These are phyloP conservation scores for Annulohypoxylon moriforme DNA, from an alignment of 495 filamentous ascomycete species.

Conservation along the genomic window DNA sequence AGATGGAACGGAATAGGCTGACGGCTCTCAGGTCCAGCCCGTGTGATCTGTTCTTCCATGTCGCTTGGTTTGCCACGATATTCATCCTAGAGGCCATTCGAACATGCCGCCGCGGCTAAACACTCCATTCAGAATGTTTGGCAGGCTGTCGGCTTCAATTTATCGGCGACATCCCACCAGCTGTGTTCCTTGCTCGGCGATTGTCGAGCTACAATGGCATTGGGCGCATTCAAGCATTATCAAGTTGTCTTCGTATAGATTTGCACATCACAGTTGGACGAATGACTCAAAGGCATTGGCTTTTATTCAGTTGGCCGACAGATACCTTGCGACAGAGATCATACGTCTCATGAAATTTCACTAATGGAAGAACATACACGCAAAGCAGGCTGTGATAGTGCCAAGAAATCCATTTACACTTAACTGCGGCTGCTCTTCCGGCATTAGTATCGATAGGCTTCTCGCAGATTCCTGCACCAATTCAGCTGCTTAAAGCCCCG, in stretches of 20 bases:
- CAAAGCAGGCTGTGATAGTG: neutral
- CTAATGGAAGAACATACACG: neutral
- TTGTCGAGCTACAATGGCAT: neutral
- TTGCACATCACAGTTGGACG: neutral
- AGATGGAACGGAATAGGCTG: conserved; percentile 4
- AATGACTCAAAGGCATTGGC: neutral
- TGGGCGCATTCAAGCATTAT: neutral
- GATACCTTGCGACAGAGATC: neutral
- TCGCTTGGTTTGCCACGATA: conserved; percentile 7
- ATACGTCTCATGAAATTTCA: conserved; percentile 1
- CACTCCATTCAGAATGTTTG: conserved; percentile 2
- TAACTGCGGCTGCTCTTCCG: conserved; percentile 8
- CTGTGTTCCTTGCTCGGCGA: neutral
- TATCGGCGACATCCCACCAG: conserved; percentile 4
- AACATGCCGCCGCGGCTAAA: conserved; percentile 29
- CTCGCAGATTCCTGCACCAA: neutral
- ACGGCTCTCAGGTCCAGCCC: conserved; percentile 16
- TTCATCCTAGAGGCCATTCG: neutral
- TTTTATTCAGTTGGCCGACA: neutral
- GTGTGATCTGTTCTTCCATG: conserved; percentile 1
- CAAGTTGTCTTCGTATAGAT: neutral
- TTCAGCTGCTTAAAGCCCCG: neutral
- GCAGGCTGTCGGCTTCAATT: neutral
- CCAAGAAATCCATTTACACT: neutral
- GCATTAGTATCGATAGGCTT: neutral